These are phyloP conservation scores for Penicillium sp. DNA, from an alignment of 2,329 filamentous ascomycete genomes.

Conservation along the genomic window DNA sequence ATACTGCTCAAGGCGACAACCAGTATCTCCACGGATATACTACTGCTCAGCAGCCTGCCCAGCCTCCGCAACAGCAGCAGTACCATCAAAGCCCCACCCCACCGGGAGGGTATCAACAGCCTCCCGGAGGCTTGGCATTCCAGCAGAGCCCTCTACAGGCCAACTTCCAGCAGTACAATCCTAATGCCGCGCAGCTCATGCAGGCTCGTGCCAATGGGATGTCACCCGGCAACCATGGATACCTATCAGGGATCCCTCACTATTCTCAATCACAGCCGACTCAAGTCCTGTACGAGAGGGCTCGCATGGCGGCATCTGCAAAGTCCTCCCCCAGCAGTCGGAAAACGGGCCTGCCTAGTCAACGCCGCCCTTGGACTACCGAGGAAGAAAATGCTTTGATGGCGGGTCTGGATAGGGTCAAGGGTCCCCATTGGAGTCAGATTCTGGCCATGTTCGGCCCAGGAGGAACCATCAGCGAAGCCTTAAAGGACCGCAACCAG, in stretches of 20 bases:
- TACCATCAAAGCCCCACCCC: constrained; percentile 42
- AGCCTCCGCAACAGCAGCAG: constrained; percentile 30
- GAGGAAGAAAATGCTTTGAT: constrained; percentile 90
- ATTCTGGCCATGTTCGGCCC: constrained; percentile 82
- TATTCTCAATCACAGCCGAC: constrained; percentile 54
- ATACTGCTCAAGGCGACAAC: constrained; percentile 29
- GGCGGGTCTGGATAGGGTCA: constrained; percentile 83
- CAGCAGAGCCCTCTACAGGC: constrained; percentile 44
- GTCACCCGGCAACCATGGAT: constrained; percentile 42
- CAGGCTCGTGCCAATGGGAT: constrained; percentile 37
- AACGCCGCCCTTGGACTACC: constrained; percentile 79
- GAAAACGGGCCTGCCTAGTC: constrained; percentile 56
- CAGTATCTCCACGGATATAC: constrained; percentile 40
- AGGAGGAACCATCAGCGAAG: constrained; percentile 76
- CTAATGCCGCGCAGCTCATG: constrained; percentile 33
- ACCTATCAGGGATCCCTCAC: constrained; percentile 50
- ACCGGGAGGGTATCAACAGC: constrained; percentile 37
- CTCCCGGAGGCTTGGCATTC: constrained; percentile 36
- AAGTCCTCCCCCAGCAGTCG: constrained; percentile 58
- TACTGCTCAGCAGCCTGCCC: constrained; percentile 33
- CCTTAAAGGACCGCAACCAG: constrained; percentile 84
- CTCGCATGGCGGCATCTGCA: constrained; percentile 57
- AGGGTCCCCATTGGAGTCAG: constrained; percentile 91
- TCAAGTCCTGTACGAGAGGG: constrained; percentile 60
- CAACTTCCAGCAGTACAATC: constrained; percentile 47